A percentile compares a stretch with the other conserved stretches of the same genome.
Evolutionary conservation across 768 basidiomycete species (phyloP).

Genomic region (Mycena chlorophos): DNA sequence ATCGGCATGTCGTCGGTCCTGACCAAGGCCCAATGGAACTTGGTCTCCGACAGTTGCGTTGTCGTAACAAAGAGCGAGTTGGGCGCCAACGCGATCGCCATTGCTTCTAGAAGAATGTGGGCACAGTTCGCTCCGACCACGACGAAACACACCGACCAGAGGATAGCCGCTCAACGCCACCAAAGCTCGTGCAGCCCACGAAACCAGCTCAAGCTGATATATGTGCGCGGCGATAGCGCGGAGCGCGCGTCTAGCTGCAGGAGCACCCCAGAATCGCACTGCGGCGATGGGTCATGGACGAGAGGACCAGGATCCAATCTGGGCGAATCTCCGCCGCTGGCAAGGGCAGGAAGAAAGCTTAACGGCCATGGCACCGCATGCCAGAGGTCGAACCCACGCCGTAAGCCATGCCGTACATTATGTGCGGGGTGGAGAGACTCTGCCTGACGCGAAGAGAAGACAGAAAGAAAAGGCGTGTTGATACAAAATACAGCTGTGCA

Average conservation of each 20-base stretch:
- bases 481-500: slow-evolving; percentile 85
- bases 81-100: slow-evolving; percentile 17
- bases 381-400: background rate
- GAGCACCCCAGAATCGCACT: slow-evolving; percentile 1
- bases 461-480: slow-evolving; percentile 46
- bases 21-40: slow-evolving; percentile 26
- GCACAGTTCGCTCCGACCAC: background rate
- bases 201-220: background rate
- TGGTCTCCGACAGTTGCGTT: slow-evolving; percentile 21
- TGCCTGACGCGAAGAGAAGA: too few species aligned
- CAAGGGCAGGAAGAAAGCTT: slow-evolving; percentile 9
- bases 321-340: slow-evolving; percentile 11
- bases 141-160: too few species aligned
- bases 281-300: slow-evolving; percentile 19
- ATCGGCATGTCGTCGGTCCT: slow-evolving; percentile 13
- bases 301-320: slow-evolving; percentile 16
- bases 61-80: slow-evolving; percentile 24
- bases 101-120: background rate
- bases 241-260: slow-evolving; percentile 3
- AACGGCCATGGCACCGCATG: background rate
- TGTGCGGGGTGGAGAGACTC: background rate
- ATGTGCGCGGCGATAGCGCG: slow-evolving; percentile 3
- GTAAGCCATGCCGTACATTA: background rate
- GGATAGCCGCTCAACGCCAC: too few species aligned
- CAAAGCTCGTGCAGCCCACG: too few species aligned